Percentiles rank a stretch among this genome's conserved stretches.
These are phyloP conservation scores for Wickerhamomyces chambardii DNA, from an alignment of 805 yeast genomes.

Conservation along the genomic window DNA sequence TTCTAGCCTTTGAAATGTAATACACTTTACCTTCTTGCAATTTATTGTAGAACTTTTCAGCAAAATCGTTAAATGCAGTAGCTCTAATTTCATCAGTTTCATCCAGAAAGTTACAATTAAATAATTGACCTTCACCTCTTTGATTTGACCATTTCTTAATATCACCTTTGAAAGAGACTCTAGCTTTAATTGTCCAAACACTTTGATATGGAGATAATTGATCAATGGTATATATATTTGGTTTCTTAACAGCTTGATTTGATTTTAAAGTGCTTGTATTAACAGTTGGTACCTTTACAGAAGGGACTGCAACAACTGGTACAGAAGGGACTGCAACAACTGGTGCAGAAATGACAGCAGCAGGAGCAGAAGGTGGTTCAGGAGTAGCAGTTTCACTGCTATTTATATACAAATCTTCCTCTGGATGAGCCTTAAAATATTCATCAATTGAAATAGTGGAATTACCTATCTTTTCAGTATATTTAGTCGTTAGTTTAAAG, in stretches of 20 bases:
- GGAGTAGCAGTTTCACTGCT: conserved; percentile 5
- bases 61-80: conserved; percentile 85
- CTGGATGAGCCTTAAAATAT: conserved; percentile 51
- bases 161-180: conserved; percentile 84
- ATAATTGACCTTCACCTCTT: conserved; percentile 83
- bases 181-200: conserved; percentile 87
- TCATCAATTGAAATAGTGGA: conserved; percentile 39
- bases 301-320: conserved; percentile 1
- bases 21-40: conserved; percentile 88
- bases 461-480: conserved; percentile 28
- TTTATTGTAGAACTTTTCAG: conserved; percentile 66
- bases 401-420: conserved; percentile 28
- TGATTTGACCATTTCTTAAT: conserved; percentile 82
- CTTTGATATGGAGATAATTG: conserved; percentile 87
- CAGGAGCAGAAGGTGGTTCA: not conserved
- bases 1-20: conserved; percentile 71
- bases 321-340: conserved; percentile 6
- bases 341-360: conserved; percentile 5
- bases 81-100: conserved; percentile 96
- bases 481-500: conserved; percentile 20
- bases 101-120: conserved; percentile 81
- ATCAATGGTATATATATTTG: conserved; percentile 64
- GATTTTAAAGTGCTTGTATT: conserved; percentile 13
- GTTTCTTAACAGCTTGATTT: conserved; percentile 16
- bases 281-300: conserved; percentile 8